These are phyloP conservation scores for Neurospora discreta DNA, from an alignment of 495 filamentous ascomycete species.

Conservation along the genomic window DNA sequence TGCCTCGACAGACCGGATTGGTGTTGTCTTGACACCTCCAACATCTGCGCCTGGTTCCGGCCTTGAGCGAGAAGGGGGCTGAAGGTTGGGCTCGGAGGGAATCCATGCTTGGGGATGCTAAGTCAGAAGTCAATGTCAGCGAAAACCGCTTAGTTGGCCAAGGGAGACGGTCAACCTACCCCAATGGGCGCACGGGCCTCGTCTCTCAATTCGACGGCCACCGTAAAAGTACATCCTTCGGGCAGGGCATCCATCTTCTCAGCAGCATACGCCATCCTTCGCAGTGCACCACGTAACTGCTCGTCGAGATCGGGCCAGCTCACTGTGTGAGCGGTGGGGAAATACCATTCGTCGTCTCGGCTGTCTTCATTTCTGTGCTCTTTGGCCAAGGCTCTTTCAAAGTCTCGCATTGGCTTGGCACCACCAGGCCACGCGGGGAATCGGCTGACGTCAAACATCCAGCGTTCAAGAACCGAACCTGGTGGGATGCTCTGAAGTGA, in stretches of 20 bases:
- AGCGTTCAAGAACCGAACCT: slow-evolving; percentile 58
- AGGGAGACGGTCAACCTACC: slow-evolving; percentile 23
- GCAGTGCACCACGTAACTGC: slow-evolving; percentile 39
- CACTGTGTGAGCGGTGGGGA: slow-evolving; percentile 3
- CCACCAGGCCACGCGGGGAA: slow-evolving; percentile 54
- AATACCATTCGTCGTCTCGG: slow-evolving; percentile 4
- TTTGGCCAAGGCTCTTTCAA: slow-evolving; percentile 1
- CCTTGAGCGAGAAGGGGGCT: slow-evolving; percentile 27
- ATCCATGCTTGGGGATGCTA: slow-evolving; percentile 59
- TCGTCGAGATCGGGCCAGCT: slow-evolving; percentile 35
- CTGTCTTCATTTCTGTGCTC: not conserved
- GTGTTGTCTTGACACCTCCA: slow-evolving; percentile 37
- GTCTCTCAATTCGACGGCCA: slow-evolving; percentile 75
- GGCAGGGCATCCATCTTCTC: slow-evolving; percentile 55
- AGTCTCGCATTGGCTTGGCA: slow-evolving; percentile 16
- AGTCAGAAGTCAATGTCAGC: not conserved
- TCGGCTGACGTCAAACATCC: slow-evolving; percentile 66
- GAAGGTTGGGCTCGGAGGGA: slow-evolving; percentile 41
- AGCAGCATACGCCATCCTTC: slow-evolving; percentile 41
- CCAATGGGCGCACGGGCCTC: slow-evolving; percentile 65
- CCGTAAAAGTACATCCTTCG: slow-evolving; percentile 68
- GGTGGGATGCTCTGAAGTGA: slow-evolving; percentile 3
- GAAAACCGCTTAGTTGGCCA: not conserved
- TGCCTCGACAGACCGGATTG: slow-evolving; percentile 49
- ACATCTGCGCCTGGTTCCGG: slow-evolving; percentile 26